Conservation (phyloP, 2,329 filamentous ascomycete genomes). For the Aspergillus uvarum region DNA sequence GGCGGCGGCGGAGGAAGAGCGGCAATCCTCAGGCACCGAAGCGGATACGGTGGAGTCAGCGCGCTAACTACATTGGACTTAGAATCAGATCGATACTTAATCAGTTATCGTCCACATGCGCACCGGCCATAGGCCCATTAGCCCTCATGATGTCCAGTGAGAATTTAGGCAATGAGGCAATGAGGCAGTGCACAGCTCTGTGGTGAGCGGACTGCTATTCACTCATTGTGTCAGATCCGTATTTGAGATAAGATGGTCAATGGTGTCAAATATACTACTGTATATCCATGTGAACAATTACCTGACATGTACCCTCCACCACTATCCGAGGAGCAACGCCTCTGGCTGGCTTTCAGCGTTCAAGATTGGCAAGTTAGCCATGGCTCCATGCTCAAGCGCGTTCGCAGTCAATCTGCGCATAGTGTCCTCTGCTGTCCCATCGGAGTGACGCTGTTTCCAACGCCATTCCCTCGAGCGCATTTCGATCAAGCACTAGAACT, state of each 20-base stretch:
- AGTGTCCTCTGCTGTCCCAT: conserved; percentile 19
- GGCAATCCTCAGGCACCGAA: background rate
- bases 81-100: background rate
- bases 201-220: too few relatives aligned
- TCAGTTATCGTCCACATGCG: background rate
- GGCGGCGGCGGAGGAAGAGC: conserved; percentile 1
- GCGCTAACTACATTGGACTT: background rate
- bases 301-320: conserved; percentile 20
- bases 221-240: too few relatives aligned
- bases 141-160: background rate
- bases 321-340: conserved; percentile 40
- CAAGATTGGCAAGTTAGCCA: conserved; percentile 47
- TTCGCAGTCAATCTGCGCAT: conserved; percentile 26
- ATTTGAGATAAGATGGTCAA: too few relatives aligned
- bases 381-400: conserved; percentile 41
- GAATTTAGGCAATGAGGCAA: background rate
- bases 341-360: conserved; percentile 31
- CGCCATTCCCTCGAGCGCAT: conserved; percentile 31
- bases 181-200: too few relatives aligned
- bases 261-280: too few relatives aligned
- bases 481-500: conserved; percentile 53
- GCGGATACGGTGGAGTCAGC: background rate
- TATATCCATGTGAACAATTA: too few relatives aligned
- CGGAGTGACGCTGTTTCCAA: conserved; percentile 37
- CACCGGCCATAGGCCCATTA: too few relatives aligned